Percentiles rank a stretch among this genome's conserved stretches.
Conservation (phyloP, 1,284 basidiomycete species). For the Cryptococcus maquisensis region DNA sequence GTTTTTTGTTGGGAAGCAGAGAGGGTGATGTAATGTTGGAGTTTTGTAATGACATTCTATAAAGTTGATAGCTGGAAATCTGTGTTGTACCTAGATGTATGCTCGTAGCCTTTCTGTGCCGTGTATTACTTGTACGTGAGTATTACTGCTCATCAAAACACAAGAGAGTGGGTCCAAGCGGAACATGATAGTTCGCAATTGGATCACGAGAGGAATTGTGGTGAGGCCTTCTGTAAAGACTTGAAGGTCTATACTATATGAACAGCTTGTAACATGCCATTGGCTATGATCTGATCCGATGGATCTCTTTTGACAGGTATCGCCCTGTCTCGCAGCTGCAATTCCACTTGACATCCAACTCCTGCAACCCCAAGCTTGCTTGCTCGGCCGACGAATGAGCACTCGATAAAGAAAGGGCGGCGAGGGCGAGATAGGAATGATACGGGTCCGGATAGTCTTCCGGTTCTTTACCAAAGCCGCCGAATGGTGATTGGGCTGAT, state of each 20-base stretch:
- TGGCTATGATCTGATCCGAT: constrained; percentile 4
- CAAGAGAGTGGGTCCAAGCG: too few relatives aligned
- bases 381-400: constrained; percentile 31
- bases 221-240: background rate
- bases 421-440: constrained; percentile 83
- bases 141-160: too few relatives aligned
- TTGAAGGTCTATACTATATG: background rate
- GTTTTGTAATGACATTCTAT: background rate
- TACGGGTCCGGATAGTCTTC: constrained; percentile 80
- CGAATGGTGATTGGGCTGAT: constrained; percentile 73
- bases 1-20: constrained; percentile 38
- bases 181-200: too few relatives aligned
- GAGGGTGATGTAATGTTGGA: background rate
- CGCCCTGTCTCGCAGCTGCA: constrained; percentile 59
- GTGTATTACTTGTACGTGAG: background rate
- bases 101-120: background rate
- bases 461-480: constrained; percentile 77
- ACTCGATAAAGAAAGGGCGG: constrained; percentile 67
- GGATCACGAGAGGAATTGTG: background rate
- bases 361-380: constrained; percentile 49
- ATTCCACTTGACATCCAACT: constrained; percentile 66
- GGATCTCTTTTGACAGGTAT: constrained; percentile 56
- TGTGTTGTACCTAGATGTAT: background rate
- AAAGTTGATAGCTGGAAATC: constrained; percentile 1
- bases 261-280: too few relatives aligned